Evolutionary conservation across 345 rosid species (phyloP).

Genomic region (Sonneratia alba): DNA sequence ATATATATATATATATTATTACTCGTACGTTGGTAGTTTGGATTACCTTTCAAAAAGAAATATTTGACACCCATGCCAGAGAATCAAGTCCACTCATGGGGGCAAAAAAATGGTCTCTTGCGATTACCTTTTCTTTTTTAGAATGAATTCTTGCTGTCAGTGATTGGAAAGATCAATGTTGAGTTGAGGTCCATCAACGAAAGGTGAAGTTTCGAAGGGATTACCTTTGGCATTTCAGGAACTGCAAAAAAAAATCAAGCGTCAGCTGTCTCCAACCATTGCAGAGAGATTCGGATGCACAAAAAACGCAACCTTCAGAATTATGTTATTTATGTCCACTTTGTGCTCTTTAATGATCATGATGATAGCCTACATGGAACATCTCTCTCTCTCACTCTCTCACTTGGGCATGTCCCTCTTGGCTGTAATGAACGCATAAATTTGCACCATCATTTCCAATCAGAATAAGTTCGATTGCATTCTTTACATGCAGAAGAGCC

Average conservation of each 20-base stretch:
- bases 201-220: background rate
- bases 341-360: background rate
- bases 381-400: background rate
- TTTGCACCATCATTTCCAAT: conserved; percentile 10
- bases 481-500: background rate
- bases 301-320: background rate
- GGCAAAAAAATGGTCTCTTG: background rate
- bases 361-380: background rate
- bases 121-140: background rate
- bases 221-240: background rate
- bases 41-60: too few relatives aligned
- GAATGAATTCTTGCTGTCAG: too few relatives aligned
- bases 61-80: too few relatives aligned
- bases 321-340: background rate
- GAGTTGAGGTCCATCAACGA: background rate
- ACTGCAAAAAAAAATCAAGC: too few relatives aligned
- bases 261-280: conserved; percentile 6
- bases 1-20: too few relatives aligned
- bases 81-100: too few relatives aligned
- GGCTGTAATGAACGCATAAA: background rate
- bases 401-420: conserved; percentile 1
- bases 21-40: too few relatives aligned
- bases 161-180: too few relatives aligned
- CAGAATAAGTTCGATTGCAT: conserved; percentile 13
- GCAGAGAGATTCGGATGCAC: conserved; percentile 9